phyloP scores from a whole-genome alignment of 345 rosid species.

The Rhizophora mangle region DNA sequence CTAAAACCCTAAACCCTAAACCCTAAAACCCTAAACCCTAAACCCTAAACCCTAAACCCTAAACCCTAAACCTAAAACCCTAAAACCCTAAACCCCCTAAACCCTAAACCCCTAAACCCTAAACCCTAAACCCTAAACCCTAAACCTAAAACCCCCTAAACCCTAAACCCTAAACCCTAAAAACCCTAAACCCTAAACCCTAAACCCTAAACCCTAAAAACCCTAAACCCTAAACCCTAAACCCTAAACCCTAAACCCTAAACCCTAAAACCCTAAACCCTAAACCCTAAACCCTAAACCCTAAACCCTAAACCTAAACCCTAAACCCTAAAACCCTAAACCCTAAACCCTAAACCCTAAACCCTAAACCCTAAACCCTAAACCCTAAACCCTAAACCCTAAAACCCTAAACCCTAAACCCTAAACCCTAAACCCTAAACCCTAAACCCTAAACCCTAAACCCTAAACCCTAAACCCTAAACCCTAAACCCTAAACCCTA shows the following conservation, averaged over 20 bases:
- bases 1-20: slow-evolving; percentile 21
- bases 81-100: too few relatives aligned
- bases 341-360: slow-evolving; percentile 20
- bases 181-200: slow-evolving; percentile 23
- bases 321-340: slow-evolving; percentile 16
- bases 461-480: slow-evolving; percentile 22
- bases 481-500: slow-evolving; percentile 21
- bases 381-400: slow-evolving; percentile 24
- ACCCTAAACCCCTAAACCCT: slow-evolving; percentile 25
- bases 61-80: slow-evolving; percentile 17
- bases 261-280: slow-evolving; percentile 30
- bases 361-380: slow-evolving; percentile 19
- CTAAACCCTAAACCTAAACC: slow-evolving; percentile 24
- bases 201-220: slow-evolving; percentile 28
- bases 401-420: slow-evolving; percentile 18
- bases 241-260: slow-evolving; percentile 14
- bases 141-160: slow-evolving; percentile 20
- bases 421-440: slow-evolving; percentile 17
- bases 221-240: slow-evolving; percentile 29
- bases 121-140: slow-evolving; percentile 24
- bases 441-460: slow-evolving; percentile 19
- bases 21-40: slow-evolving; percentile 3
- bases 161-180: slow-evolving; percentile 24
- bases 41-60: slow-evolving; percentile 23
- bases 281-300: slow-evolving; percentile 28